Evolutionary conservation across 805 yeast species (phyloP).

Genomic region (Sugiyamaella smithiae): DNA sequence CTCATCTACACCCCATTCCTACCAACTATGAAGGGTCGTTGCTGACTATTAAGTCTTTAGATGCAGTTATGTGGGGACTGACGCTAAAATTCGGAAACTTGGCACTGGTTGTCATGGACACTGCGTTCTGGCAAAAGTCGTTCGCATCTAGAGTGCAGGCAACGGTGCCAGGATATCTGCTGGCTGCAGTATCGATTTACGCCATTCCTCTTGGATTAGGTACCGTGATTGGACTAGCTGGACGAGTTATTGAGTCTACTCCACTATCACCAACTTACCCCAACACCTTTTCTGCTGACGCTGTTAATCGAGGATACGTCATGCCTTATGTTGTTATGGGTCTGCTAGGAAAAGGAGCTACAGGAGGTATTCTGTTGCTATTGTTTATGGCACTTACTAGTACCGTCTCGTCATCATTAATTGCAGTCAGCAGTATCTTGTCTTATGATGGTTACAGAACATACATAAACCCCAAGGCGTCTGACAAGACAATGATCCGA

Average conservation of each 20-base stretch:
- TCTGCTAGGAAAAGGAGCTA: slow-evolving; percentile 79
- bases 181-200: slow-evolving; percentile 49
- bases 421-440: slow-evolving; percentile 41
- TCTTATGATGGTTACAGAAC: slow-evolving; percentile 48
- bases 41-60: slow-evolving; percentile 47
- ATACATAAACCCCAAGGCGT: slow-evolving; percentile 43
- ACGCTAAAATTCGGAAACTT: slow-evolving; percentile 62
- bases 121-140: slow-evolving; percentile 40
- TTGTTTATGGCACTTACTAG: slow-evolving; percentile 43
- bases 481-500: slow-evolving; percentile 41
- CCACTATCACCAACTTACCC: slow-evolving; percentile 82
- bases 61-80: slow-evolving; percentile 19
- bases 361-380: slow-evolving; percentile 57
- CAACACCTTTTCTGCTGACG: slow-evolving; percentile 53
- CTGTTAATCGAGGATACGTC: slow-evolving; percentile 66
- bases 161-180: slow-evolving; percentile 43
- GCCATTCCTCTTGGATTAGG: slow-evolving; percentile 41
- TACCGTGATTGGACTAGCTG: slow-evolving; percentile 39
- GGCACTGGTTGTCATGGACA: slow-evolving; percentile 61
- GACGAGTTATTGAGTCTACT: slow-evolving; percentile 51
- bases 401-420: slow-evolving; percentile 42
- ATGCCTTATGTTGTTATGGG: slow-evolving; percentile 71
- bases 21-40: slow-evolving; percentile 20
- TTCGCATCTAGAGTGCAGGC: slow-evolving; percentile 44
- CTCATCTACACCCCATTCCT: slow-evolving; percentile 7